phyloP scores from a whole-genome alignment of 164 flowering plant genomes.

The Warburgia ugandensis region DNA sequence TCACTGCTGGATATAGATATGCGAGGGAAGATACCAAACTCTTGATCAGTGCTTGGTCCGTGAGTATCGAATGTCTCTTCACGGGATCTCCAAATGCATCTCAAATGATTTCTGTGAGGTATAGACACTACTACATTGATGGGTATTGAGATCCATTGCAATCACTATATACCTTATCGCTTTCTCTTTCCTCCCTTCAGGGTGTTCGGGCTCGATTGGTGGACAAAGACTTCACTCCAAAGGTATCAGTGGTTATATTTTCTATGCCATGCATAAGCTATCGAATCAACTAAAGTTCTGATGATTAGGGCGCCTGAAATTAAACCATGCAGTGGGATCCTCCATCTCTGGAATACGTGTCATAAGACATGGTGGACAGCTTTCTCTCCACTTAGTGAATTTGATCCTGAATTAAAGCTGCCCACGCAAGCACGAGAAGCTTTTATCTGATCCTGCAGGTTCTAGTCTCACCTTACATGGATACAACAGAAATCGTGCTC shows the following conservation, averaged over 20 bases:
- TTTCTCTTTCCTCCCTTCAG: constrained; percentile 20
- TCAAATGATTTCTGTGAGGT: constrained; percentile 85
- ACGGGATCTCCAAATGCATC: constrained; percentile 45
- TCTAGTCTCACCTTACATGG: neutral
- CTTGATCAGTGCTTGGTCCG: constrained; percentile 78
- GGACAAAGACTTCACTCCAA: constrained; percentile 84
- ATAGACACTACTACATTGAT: neutral
- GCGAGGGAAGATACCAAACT: constrained; percentile 81
- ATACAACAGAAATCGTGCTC: too few species aligned
- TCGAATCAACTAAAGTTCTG: neutral
- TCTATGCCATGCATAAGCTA: neutral
- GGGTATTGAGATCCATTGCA: neutral
- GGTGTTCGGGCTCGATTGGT: constrained; percentile 82
- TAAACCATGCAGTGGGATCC: constrained; percentile 85
- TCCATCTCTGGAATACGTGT: constrained; percentile 51
- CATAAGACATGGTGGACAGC: constrained; percentile 78
- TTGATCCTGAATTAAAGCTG: constrained; percentile 60
- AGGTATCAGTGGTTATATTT: constrained; percentile 35
- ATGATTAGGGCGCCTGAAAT: neutral
- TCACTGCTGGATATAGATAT: constrained; percentile 41
- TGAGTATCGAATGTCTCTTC: constrained; percentile 70
- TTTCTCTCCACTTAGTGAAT: constrained; percentile 48
- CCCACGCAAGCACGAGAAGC: constrained; percentile 70
- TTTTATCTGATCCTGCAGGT: constrained; percentile 21
- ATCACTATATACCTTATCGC: neutral